phyloP scores from a whole-genome alignment of 805 yeast genomes.

The Starmerella sp. region DNA sequence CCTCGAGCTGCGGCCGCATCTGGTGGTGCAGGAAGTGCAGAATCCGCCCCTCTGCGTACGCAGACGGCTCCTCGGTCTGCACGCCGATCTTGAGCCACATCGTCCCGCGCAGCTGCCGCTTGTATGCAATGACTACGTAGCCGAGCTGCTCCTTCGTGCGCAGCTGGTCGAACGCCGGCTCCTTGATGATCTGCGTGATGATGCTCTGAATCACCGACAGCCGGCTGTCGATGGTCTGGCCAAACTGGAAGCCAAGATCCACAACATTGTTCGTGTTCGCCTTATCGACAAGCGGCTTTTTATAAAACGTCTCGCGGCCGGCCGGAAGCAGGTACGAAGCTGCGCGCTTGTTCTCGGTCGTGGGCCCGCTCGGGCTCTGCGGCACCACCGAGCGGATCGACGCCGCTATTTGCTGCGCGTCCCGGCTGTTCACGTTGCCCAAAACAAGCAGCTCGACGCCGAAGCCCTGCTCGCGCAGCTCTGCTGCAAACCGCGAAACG shows the following conservation, averaged over 20 bases:
- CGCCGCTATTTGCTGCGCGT: constrained; percentile 37
- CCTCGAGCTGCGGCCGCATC: constrained; percentile 34
- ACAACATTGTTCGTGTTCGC: constrained; percentile 74
- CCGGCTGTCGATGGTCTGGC: constrained; percentile 35
- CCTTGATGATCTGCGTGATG: constrained; percentile 60
- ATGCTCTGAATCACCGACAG: constrained; percentile 47
- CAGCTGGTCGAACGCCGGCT: constrained; percentile 80
- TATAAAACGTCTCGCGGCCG: constrained; percentile 21
- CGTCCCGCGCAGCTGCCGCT: constrained; percentile 56
- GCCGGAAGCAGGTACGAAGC: constrained; percentile 29
- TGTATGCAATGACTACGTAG: constrained; percentile 78
- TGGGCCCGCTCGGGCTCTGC: constrained; percentile 1
- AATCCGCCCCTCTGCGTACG: constrained; percentile 66
- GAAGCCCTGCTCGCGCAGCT: constrained; percentile 41
- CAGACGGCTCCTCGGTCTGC: constrained; percentile 72
- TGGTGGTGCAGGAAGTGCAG: constrained; percentile 47
- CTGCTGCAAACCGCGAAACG: constrained; percentile 5
- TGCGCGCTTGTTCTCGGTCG: constrained; percentile 4
- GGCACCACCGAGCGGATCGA: constrained; percentile 1
- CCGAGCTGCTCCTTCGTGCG: constrained; percentile 94
- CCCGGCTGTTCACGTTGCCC: constrained; percentile 55
- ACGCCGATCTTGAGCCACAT: constrained; percentile 62
- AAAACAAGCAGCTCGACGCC: constrained; percentile 61
- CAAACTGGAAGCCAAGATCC: constrained; percentile 65
- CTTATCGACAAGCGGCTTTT: constrained; percentile 40